These are phyloP conservation scores for Amyloporia xantha DNA, from an alignment of 768 basidiomycete species.

Conservation along the genomic window DNA sequence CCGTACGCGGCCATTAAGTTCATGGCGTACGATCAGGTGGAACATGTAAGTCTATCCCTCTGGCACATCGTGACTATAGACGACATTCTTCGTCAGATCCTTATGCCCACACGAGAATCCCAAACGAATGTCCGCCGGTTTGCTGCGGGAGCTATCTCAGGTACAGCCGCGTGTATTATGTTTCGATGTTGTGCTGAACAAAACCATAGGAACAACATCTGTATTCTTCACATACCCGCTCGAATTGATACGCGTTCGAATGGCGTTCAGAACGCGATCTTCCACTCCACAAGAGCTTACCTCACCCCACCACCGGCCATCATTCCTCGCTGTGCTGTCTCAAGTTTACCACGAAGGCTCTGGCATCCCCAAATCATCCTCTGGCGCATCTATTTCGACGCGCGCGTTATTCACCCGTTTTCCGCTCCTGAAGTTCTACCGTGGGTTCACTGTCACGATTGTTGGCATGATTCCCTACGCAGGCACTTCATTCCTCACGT, in stretches of 20 bases:
- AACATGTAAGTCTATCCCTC: slow-evolving; percentile 44
- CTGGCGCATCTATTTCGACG: slow-evolving; percentile 21
- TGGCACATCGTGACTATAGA: not conserved
- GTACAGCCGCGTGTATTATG: slow-evolving; percentile 35
- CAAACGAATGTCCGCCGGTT: slow-evolving; percentile 82
- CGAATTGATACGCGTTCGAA: slow-evolving; percentile 90
- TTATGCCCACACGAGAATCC: slow-evolving; percentile 78
- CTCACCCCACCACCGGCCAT: slow-evolving; percentile 32
- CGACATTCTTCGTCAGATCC: slow-evolving; percentile 36
- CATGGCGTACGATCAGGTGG: slow-evolving; percentile 90
- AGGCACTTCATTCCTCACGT: slow-evolving; percentile 89
- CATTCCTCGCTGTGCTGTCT: slow-evolving; percentile 47
- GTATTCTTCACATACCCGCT: slow-evolving; percentile 93
- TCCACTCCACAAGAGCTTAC: not conserved
- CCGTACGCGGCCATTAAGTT: slow-evolving; percentile 98
- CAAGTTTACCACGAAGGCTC: slow-evolving; percentile 69
- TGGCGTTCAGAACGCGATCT: slow-evolving; percentile 73
- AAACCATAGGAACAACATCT: slow-evolving; percentile 64
- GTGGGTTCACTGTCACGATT: slow-evolving; percentile 92
- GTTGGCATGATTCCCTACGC: slow-evolving; percentile 94
- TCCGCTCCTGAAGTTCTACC: slow-evolving; percentile 87
- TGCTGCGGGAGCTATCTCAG: slow-evolving; percentile 80
- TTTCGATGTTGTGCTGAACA: not conserved
- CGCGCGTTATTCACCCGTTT: slow-evolving; percentile 46
- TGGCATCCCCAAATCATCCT: slow-evolving; percentile 10